A percentile compares a stretch with the other conserved stretches of the same genome.
Conservation (phyloP, 1,284 basidiomycete species). For the Phellopilus nigrolimitatus region DNA sequence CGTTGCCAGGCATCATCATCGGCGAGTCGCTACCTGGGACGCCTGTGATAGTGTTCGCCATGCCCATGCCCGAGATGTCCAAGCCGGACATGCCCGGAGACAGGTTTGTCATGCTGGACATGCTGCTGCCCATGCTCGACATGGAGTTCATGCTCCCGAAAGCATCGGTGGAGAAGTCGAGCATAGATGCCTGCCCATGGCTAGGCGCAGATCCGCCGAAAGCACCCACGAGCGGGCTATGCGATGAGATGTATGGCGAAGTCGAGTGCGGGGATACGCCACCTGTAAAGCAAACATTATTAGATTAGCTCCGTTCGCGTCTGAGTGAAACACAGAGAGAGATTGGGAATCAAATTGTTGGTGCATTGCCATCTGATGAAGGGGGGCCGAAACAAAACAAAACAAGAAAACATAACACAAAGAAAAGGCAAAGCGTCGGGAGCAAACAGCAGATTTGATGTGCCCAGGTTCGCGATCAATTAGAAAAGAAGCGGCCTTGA, state of each 20-base stretch:
- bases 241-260: slow-evolving; percentile 4
- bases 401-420: no score
- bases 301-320: not conserved
- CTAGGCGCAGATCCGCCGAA: not conserved
- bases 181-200: not conserved
- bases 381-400: no score
- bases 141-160: not conserved
- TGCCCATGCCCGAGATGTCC: not conserved
- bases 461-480: no score
- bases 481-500: no score
- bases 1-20: slow-evolving; percentile 7
- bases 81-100: not conserved
- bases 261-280: not conserved
- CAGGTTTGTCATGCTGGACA: not conserved
- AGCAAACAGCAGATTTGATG: no score
- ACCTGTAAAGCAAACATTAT: slow-evolving; percentile 1
- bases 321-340: not conserved
- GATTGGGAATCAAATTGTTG: no score
- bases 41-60: slow-evolving; percentile 6
- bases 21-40: slow-evolving; percentile 7
- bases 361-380: no score
- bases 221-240: not conserved
- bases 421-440: no score
- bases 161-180: slow-evolving; percentile 6
- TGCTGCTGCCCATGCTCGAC: not conserved